Conservation (phyloP, 768 basidiomycete genomes). For the Termitomyces sp. region DNA sequence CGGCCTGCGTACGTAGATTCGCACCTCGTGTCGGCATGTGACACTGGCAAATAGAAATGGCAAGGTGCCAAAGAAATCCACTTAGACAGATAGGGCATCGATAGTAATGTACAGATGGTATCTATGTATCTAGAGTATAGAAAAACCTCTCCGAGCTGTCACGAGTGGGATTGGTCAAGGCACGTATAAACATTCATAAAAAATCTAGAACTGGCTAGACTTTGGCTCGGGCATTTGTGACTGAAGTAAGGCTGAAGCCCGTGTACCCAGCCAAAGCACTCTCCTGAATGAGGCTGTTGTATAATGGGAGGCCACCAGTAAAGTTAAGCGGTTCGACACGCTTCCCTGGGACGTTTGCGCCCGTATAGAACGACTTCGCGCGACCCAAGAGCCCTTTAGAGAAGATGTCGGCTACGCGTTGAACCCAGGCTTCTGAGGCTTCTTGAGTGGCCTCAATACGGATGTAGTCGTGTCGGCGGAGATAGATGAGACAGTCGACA, state of each 20-base stretch:
- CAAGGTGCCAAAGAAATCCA: no score
- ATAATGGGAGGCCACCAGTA: constrained; percentile 18
- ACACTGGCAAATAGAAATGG: no score
- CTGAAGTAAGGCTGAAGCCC: constrained; percentile 8
- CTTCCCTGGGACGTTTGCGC: constrained; percentile 22
- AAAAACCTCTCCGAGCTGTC: not conserved
- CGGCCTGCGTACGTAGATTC: no score
- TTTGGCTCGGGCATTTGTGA: not conserved
- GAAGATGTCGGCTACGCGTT: constrained; percentile 12
- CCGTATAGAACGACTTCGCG: constrained; percentile 22
- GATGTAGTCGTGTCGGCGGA: constrained; percentile 9
- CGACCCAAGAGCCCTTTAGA: constrained; percentile 11
- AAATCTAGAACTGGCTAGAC: not conserved
- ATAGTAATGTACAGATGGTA: not conserved
- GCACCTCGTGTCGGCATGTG: no score
- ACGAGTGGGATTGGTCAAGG: not conserved
- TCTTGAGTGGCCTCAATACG: constrained; percentile 10
- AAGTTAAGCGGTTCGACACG: constrained; percentile 17
- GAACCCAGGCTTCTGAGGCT: constrained; percentile 11
- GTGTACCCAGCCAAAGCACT: constrained; percentile 14
- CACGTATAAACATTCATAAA: not conserved
- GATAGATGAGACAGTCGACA: constrained; percentile 15
- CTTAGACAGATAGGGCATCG: no score
- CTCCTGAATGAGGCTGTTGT: constrained; percentile 12
- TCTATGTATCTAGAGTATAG: not conserved